Evolutionary conservation across 2,329 filamentous ascomycete species (phyloP).

Genomic region (Phyllosticta citribraziliensis): DNA sequence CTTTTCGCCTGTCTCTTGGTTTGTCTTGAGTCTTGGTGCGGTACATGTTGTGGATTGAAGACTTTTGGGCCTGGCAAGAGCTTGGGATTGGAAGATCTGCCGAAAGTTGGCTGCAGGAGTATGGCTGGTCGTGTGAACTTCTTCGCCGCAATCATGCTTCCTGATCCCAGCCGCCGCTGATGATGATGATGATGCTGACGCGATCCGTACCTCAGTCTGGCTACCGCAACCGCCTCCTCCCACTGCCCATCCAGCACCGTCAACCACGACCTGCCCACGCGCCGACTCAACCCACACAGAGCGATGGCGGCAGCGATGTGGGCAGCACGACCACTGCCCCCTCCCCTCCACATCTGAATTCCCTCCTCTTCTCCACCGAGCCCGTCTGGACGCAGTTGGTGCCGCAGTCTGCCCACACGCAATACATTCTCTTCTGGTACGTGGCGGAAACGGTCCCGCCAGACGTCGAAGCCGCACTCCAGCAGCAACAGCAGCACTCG

Average conservation of each 20-base stretch:
- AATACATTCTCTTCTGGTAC: conserved; percentile 41
- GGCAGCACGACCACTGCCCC: conserved; percentile 30
- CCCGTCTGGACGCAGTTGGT: conserved; percentile 38
- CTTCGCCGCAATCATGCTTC: no score
- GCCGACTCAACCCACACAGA: neutral
- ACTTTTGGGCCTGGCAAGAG: no score
- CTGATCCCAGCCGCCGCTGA: no score
- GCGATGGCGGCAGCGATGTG: conserved; percentile 28
- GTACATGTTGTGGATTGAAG: no score
- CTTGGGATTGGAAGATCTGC: no score
- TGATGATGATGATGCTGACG: no score
- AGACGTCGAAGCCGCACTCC: conserved; percentile 18
- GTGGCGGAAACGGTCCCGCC: conserved; percentile 38
- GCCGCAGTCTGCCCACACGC: conserved; percentile 24
- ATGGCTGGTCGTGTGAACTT: no score
- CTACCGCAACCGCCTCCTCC: conserved; percentile 40
- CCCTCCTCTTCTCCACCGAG: conserved; percentile 28
- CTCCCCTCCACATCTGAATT: neutral
- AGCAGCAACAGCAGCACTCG: neutral
- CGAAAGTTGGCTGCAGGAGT: no score
- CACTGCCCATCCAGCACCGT: conserved; percentile 33
- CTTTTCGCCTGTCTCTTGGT: no score
- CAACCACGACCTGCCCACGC: conserved; percentile 25
- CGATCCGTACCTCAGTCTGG: conserved; percentile 25
- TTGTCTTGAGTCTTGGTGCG: no score